These are phyloP conservation scores for Trichophyton equinum DNA, from an alignment of 2,329 filamentous ascomycete genomes.

Conservation along the genomic window DNA sequence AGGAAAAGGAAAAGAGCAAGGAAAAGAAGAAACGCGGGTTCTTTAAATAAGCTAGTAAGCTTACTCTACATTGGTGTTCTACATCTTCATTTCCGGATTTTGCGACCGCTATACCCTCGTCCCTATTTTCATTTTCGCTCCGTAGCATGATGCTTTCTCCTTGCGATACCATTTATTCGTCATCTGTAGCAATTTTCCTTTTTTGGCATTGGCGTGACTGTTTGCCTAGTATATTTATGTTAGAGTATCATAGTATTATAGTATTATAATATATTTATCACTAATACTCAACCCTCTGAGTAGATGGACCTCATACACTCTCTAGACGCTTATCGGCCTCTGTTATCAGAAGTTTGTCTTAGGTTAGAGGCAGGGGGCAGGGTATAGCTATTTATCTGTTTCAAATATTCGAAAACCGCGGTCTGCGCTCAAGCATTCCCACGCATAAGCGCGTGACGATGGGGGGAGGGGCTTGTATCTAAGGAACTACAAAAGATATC, in stretches of 20 bases:
- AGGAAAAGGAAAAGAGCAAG: slow-evolving; percentile 39
- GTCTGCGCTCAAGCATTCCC: too few species aligned
- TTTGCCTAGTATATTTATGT: neutral
- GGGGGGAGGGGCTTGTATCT: too few species aligned
- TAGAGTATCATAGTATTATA: neutral
- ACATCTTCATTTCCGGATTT: neutral
- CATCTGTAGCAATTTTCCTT: neutral
- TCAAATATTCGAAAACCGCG: neutral
- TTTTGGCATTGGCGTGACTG: slow-evolving; percentile 3
- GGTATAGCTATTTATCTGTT: neutral
- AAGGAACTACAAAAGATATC: neutral
- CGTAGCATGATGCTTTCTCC: neutral
- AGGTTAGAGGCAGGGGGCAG: too few species aligned
- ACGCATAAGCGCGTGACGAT: too few species aligned
- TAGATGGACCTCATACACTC: neutral
- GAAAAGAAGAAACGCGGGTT: slow-evolving; percentile 45
- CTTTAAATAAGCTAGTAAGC: slow-evolving; percentile 18
- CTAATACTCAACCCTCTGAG: neutral
- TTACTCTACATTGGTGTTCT: neutral
- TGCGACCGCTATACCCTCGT: neutral
- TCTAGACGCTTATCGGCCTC: neutral
- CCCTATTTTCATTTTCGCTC: neutral
- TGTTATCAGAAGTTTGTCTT: too few species aligned
- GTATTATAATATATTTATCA: neutral
- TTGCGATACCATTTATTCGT: neutral